Conservation (phyloP, 352 stramenopile species). For the Hyaloperonospora brassicae region DNA sequence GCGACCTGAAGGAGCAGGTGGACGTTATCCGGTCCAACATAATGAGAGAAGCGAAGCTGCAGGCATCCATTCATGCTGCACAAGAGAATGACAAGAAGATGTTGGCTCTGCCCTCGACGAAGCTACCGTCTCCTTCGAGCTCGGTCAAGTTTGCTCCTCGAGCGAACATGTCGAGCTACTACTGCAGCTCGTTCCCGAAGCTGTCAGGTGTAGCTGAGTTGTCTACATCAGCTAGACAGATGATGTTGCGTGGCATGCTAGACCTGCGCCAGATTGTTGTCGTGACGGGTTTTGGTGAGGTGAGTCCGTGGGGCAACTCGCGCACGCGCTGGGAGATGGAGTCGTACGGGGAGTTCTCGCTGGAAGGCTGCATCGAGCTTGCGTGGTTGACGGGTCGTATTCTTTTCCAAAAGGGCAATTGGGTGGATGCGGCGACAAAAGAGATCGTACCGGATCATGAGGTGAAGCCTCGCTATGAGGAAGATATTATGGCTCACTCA, state of each 20-base stretch:
- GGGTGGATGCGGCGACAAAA: slow-evolving; percentile 78
- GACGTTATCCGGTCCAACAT: slow-evolving; percentile 47
- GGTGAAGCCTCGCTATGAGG: slow-evolving; percentile 78
- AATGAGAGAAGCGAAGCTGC: slow-evolving; percentile 49
- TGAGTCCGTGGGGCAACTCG: slow-evolving; percentile 79
- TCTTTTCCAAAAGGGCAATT: slow-evolving; percentile 71
- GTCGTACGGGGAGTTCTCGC: slow-evolving; percentile 81
- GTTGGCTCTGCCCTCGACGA: slow-evolving; percentile 15
- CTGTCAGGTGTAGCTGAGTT: slow-evolving; percentile 35
- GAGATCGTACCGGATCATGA: slow-evolving; percentile 67
- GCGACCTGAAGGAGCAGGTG: slow-evolving; percentile 62
- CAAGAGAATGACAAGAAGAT: slow-evolving; percentile 37
- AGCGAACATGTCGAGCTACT: slow-evolving; percentile 71
- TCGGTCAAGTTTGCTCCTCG: slow-evolving; percentile 34
- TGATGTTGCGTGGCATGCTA: slow-evolving; percentile 60
- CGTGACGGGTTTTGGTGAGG: slow-evolving; percentile 80
- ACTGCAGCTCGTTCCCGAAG: slow-evolving; percentile 57
- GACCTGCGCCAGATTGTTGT: slow-evolving; percentile 80
- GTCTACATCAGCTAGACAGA: slow-evolving; percentile 30
- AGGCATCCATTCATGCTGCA: slow-evolving; percentile 36
- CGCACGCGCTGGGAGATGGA: slow-evolving; percentile 88
- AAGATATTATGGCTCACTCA: slow-evolving; percentile 64
- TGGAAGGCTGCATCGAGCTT: slow-evolving; percentile 85
- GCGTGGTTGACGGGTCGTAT: slow-evolving; percentile 83
- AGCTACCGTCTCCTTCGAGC: slow-evolving; percentile 7